Evolutionary conservation across 2,329 filamentous ascomycete species (phyloP).

Genomic region (Monilinia vaccinii-corymbosi): DNA sequence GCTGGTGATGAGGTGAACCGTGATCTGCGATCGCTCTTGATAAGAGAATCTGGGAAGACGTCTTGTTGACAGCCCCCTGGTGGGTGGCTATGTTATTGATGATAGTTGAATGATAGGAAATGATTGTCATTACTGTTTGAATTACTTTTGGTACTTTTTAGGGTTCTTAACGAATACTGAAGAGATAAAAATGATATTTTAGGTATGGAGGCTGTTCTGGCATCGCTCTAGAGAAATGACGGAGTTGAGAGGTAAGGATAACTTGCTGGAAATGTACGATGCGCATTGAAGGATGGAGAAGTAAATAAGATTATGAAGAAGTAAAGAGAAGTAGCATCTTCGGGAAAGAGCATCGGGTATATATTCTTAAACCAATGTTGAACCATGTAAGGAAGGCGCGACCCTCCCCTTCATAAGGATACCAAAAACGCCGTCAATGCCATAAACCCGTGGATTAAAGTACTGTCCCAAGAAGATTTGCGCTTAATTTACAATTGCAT

Average conservation of each 20-base stretch:
- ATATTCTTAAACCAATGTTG: neutral
- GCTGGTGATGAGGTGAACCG: conserved; percentile 8
- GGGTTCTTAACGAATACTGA: neutral
- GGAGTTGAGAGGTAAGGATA: neutral
- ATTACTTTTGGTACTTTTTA: neutral
- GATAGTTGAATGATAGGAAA: conserved; percentile 21
- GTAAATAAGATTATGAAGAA: neutral
- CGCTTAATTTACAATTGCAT: conserved; percentile 2
- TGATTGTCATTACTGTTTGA: conserved; percentile 14
- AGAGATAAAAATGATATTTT: neutral
- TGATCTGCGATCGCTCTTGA: conserved; percentile 35
- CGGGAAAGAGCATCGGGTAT: conserved; percentile 8
- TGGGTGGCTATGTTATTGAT: conserved; percentile 17
- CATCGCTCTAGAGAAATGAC: neutral
- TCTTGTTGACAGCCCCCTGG: conserved; percentile 26
- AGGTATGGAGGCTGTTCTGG: neutral
- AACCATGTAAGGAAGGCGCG: conserved; percentile 12
- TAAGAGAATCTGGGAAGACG: conserved; percentile 40
- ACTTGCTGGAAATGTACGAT: neutral
- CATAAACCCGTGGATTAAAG: neutral
- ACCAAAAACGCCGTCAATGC: conserved; percentile 10
- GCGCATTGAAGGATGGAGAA: neutral
- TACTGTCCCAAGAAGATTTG: neutral
- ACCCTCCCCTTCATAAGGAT: neutral
- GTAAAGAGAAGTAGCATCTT: neutral